Evolutionary conservation across 371 early-diverging fungal genomes (phyloP), one percentile per base, ranked within the genome.

Genomic region (Circinella minor): DNA sequence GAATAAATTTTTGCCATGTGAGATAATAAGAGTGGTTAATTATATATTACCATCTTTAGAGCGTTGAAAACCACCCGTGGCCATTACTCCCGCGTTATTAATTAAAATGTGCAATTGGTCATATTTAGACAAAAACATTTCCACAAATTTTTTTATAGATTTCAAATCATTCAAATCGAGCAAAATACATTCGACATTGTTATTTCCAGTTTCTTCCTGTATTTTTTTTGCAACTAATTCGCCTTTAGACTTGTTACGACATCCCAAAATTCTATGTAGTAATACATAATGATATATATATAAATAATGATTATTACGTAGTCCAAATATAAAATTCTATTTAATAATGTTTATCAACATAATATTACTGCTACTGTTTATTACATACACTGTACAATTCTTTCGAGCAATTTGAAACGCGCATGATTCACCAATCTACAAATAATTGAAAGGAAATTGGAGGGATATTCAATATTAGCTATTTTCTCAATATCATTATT

Each of bases 11-110:
- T 27, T 27, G 27, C 0, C 27, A 27, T 27, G 27, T 27, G n/a
- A 59, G n/a, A 37, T 18, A 43, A 67, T 34, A 60, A 14, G 1
- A 9, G 59, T n/a, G 18, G 48, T 4, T 10, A 7, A 11, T 43
- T 43, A 43, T 9, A 43, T 9, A 43, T 6, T 43, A 27, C 91
- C 93, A 73, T 95, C 93, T 46, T 77, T 76, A 7, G 93, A 89
- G 20, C 81, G 69, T 0, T 75, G 77, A 36, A 83, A 87, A 0
- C 94, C 93, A 14, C 83, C 78, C 18, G 77, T 11, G 11, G 43
- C 76, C 93, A 93, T 92, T 43, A 94, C 81, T 14, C 92, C 95
- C 11, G 88, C 86, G 64, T 91, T 91, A 70, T 84, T 89, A 15
- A 94, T 67, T 51, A 94, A 76, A 38, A 93, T 75, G 61, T 92